A percentile compares a stretch with the other conserved stretches of the same genome.
Evolutionary conservation across 2,329 filamentous ascomycete species (phyloP).

Genomic region (Epichloe sibirici): DNA sequence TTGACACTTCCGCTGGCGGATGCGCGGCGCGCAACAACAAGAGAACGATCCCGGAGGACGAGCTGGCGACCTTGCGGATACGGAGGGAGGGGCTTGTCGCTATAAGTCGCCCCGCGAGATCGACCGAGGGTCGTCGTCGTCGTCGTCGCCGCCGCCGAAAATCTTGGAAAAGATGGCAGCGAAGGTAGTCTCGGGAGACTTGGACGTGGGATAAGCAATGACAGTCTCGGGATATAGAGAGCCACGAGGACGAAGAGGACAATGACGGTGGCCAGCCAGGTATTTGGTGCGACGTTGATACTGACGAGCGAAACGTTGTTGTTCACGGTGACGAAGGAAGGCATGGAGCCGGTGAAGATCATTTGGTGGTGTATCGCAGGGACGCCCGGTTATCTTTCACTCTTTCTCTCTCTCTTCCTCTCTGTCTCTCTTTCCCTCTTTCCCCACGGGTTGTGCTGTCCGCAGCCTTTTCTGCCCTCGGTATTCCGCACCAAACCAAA

Average conservation of each 20-base stretch:
- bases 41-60: constrained; percentile 21
- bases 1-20: background rate
- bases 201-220: constrained; percentile 21
- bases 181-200: constrained; percentile 20
- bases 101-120: constrained; percentile 7
- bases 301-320: constrained; percentile 50
- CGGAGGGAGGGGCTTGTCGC: constrained; percentile 17
- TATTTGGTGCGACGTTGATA: constrained; percentile 45
- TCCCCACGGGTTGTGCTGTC: background rate
- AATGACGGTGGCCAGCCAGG: constrained; percentile 39
- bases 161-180: background rate
- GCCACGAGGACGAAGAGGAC: constrained; percentile 39
- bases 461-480: too few relatives aligned
- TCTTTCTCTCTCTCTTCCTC: too few relatives aligned
- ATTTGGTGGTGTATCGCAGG: background rate
- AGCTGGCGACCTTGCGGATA: constrained; percentile 15
- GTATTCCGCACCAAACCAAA: too few relatives aligned
- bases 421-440: background rate
- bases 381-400: background rate
- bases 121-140: constrained; percentile 3
- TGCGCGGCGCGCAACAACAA: constrained; percentile 12
- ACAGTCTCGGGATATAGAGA: constrained; percentile 31
- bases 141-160: background rate
- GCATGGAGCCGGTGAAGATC: constrained; percentile 31
- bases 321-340: constrained; percentile 47